Evolutionary conservation across 331 rosid species (phyloP).

Genomic region (Pyracantha coccinea): DNA sequence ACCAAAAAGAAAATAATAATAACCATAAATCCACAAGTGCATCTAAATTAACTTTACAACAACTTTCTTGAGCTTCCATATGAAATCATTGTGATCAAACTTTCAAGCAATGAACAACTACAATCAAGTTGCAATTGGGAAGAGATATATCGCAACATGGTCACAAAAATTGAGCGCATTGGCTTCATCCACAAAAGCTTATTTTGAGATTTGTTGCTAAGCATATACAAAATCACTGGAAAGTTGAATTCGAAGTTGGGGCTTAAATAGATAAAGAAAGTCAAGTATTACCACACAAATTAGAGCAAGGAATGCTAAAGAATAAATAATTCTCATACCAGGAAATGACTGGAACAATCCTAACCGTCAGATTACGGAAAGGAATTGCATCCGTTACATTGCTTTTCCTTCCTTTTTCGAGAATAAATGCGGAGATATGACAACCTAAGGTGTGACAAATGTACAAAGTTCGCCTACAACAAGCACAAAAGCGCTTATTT

Average conservation of each 20-base stretch:
- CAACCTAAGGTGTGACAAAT: neutral
- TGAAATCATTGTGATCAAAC: neutral
- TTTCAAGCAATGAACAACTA: neutral
- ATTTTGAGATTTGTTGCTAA: neutral
- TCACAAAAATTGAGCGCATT: neutral
- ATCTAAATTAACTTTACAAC: neutral
- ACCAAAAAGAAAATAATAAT: neutral
- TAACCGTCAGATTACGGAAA: neutral
- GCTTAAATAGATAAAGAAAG: neutral
- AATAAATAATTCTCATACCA: neutral
- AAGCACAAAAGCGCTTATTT: neutral
- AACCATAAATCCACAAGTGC: neutral
- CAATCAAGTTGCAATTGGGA: neutral
- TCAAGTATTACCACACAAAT: neutral
- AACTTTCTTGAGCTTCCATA: neutral
- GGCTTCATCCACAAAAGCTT: neutral
- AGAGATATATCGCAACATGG: neutral
- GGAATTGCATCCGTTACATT: neutral
- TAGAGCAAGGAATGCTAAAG: neutral
- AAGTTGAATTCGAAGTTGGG: neutral
- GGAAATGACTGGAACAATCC: neutral
- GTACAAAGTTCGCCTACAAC: neutral
- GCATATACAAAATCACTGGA: neutral
- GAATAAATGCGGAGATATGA: neutral
- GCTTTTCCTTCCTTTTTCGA: neutral